Conservation (phyloP, 1,139 yeast species). For the Yamadazyma membranifaciens region DNA sequence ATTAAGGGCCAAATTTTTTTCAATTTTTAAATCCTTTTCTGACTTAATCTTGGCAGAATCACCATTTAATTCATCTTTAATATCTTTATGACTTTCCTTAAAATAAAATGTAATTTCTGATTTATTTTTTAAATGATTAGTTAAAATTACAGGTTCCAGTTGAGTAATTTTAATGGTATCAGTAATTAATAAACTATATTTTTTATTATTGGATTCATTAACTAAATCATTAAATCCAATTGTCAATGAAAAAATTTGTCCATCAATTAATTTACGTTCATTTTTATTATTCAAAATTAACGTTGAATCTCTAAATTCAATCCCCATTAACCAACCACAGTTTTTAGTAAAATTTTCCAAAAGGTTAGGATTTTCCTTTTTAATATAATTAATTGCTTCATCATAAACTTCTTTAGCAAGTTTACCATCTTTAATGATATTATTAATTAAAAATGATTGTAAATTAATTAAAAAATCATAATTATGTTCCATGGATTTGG, state of each 20-base stretch:
- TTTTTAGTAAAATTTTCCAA: conserved; percentile 69
- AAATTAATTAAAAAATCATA: conserved; percentile 74
- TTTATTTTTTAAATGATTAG: conserved; percentile 71
- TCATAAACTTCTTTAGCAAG: conserved; percentile 65
- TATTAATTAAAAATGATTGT: conserved; percentile 58
- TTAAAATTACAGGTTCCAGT: conserved; percentile 61
- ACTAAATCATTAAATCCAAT: conserved; percentile 71
- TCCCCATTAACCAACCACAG: conserved; percentile 87
- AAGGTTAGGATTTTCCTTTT: conserved; percentile 60
- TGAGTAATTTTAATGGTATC: conserved; percentile 78
- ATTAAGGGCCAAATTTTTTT: conserved; percentile 28
- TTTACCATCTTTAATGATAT: conserved; percentile 63
- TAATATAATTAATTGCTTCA: conserved; percentile 59
- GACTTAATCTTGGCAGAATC: conserved; percentile 25
- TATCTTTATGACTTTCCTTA: conserved; percentile 57
- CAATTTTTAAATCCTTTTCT: conserved; percentile 33
- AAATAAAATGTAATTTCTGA: conserved; percentile 82
- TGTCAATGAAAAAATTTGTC: conserved; percentile 73
- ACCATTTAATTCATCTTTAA: conserved; percentile 20
- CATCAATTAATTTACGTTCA: conserved; percentile 65
- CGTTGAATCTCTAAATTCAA: conserved; percentile 83
- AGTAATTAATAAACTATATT: conserved; percentile 71
- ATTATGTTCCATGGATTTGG: conserved; percentile 72
- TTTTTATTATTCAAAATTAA: conserved; percentile 73
- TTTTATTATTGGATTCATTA: conserved; percentile 46